Conservation (phyloP, 1,284 basidiomycete species). For the Leccinum cinnamomeum region DNA sequence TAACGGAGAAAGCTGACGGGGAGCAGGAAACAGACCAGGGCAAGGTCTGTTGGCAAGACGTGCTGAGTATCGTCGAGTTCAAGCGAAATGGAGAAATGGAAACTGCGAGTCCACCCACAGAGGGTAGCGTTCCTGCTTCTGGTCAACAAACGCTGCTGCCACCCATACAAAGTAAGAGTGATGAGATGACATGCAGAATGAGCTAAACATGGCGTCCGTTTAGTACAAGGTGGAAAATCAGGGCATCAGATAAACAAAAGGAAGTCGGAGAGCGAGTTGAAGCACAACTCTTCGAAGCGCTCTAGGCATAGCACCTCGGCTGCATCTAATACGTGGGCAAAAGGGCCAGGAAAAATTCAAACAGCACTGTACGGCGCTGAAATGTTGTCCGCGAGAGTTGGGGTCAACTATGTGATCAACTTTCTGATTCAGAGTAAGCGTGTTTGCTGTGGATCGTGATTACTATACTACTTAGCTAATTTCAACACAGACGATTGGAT, state of each 20-base stretch:
- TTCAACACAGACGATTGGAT: background rate
- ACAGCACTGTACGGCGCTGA: background rate
- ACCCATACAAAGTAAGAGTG: background rate
- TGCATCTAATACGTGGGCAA: background rate
- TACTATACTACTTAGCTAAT: background rate
- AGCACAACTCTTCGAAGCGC: background rate
- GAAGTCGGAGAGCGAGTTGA: background rate
- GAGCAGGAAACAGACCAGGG: too few species aligned
- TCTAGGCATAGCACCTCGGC: background rate
- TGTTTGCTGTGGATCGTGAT: background rate
- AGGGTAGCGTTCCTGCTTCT: background rate
- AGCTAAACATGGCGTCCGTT: background rate
- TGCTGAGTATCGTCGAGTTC: background rate
- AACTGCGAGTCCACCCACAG: too few species aligned
- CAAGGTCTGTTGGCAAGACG: background rate
- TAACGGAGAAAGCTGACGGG: too few species aligned
- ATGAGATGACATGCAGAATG: too few species aligned
- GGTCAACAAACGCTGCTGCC: background rate
- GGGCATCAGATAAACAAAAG: background rate
- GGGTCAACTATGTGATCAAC: background rate
- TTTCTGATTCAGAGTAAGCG: background rate
- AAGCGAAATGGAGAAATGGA: background rate
- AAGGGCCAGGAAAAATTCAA: background rate
- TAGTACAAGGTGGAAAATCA: background rate
- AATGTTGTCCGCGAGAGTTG: background rate